phyloP scores from a whole-genome alignment of 306 rosid species.

The Prunus persica region DNA sequence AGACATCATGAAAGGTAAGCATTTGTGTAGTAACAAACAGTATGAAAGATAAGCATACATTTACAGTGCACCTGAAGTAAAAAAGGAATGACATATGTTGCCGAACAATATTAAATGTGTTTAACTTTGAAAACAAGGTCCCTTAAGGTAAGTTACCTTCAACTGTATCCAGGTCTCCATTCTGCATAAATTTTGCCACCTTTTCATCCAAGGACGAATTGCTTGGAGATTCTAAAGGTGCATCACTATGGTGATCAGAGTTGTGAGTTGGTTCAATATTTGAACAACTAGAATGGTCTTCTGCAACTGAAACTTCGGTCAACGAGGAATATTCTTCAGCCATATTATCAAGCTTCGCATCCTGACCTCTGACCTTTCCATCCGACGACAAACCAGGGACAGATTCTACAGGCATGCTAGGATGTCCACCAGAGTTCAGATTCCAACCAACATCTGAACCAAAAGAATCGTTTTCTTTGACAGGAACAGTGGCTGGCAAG shows the following conservation, averaged over 20 bases:
- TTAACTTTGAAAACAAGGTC: conserved; percentile 11
- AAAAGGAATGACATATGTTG: not conserved
- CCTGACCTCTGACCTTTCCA: conserved; percentile 35
- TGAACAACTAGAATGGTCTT: conserved; percentile 25
- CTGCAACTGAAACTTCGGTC: conserved; percentile 22
- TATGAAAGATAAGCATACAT: not conserved
- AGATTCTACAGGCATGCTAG: conserved; percentile 15
- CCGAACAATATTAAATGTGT: not conserved
- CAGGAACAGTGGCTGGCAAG: not conserved
- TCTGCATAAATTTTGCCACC: conserved; percentile 70
- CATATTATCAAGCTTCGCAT: conserved; percentile 27
- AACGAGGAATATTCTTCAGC: conserved; percentile 33
- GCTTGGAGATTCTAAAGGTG: conserved; percentile 20
- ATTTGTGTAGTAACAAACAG: not conserved
- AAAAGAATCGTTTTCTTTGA: not conserved
- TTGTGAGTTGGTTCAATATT: conserved; percentile 17
- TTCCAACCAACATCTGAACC: conserved; percentile 11
- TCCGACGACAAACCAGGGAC: conserved; percentile 24
- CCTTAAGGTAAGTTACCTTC: conserved; percentile 53
- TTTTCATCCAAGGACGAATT: conserved; percentile 54
- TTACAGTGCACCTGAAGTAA: not conserved
- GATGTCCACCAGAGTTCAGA: conserved; percentile 2
- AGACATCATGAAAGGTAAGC: not conserved
- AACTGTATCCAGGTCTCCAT: conserved; percentile 67
- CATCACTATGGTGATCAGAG: conserved; percentile 34